Base-by-base conservation (phyloP, 495 filamentous ascomycete species). In the Baudoinia panamericana region DNA sequence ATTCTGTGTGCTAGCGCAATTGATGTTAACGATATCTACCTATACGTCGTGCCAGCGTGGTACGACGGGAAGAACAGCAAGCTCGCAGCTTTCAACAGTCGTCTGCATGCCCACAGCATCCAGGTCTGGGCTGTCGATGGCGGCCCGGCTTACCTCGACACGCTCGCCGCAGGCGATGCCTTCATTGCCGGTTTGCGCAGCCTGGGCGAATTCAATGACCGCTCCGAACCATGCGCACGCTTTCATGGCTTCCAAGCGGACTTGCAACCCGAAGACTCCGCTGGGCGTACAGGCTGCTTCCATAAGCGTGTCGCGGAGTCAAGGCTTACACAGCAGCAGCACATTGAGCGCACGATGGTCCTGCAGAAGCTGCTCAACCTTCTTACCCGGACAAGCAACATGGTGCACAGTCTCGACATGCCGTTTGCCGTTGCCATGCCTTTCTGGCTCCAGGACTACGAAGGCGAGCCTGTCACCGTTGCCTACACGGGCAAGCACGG, bases 221-320 rank as follows among this genome's bases (percentile, higher is more conserved):
- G 15, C 15, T 9, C 13, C 8, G 9, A 10, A 5, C 13, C 13
- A 5, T 6, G 13, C 15, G 30, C 30, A 15, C 30, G 30, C 7
- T 33, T 33, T 16, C 30, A 33, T 33, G 30, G 30, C 8, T 33
- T 33, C 15, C 30, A 33, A 11, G 30, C 15, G 30, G 30, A 33
- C 30, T 12, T 33, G 11, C 6, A 33, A 15, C 30, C 30, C 9
- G 10, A 33, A 11, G 9, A 33, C 8, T 12, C 13, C 15, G 10
- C 30, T 33, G 30, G 9, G 8, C 9, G 13, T 16, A 15, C 5
- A 15, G 30, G 30, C 15, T 10, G 13, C 8, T 33, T 33, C 30
- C 30, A 33, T 15, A 17, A 11, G 7, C 10, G 13, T 15, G 17
- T 33, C 30, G 10, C 30, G 7, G 30, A 33, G 17, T 11, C 9